Evolutionary conservation across 1,139 yeast genomes (phyloP).

Genomic region (Sugiyamaella paludigena): DNA sequence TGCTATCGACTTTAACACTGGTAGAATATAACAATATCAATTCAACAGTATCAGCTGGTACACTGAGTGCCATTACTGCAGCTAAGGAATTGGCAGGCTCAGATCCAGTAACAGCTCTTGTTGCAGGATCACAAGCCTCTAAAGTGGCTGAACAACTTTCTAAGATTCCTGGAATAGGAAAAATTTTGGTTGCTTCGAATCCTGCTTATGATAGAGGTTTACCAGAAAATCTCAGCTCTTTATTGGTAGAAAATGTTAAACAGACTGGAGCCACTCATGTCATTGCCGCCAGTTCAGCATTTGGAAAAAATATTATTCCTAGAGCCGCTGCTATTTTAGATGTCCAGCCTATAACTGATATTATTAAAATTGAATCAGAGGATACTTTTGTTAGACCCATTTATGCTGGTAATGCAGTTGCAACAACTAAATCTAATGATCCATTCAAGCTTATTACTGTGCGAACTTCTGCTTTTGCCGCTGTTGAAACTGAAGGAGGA

Average conservation of each 20-base stretch:
- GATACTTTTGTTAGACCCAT: conserved; percentile 88
- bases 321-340: conserved; percentile 83
- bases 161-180: conserved; percentile 39
- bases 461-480: conserved; percentile 81
- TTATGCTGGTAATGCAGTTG: conserved; percentile 91
- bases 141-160: conserved; percentile 37
- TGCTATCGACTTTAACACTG: conserved; percentile 67
- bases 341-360: conserved; percentile 83
- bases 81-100: conserved; percentile 40
- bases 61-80: conserved; percentile 49
- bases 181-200: conserved; percentile 40
- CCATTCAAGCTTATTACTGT: conserved; percentile 65
- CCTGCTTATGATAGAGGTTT: conserved; percentile 40
- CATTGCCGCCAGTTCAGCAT: conserved; percentile 76
- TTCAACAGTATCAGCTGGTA: conserved; percentile 59
- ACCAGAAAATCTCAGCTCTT: conserved; percentile 40
- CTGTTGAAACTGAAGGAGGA: conserved; percentile 45
- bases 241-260: conserved; percentile 42
- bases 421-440: conserved; percentile 75
- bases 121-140: conserved; percentile 40
- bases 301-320: conserved; percentile 84
- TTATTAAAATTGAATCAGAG: conserved; percentile 61
- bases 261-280: conserved; percentile 61
- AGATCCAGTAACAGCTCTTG: conserved; percentile 42
- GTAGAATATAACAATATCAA: conserved; percentile 56